A percentile compares a stretch with the other conserved stretches of the same genome.
Conservation (phyloP, 2,329 filamentous ascomycete species). For the Alternaria sp. region DNA sequence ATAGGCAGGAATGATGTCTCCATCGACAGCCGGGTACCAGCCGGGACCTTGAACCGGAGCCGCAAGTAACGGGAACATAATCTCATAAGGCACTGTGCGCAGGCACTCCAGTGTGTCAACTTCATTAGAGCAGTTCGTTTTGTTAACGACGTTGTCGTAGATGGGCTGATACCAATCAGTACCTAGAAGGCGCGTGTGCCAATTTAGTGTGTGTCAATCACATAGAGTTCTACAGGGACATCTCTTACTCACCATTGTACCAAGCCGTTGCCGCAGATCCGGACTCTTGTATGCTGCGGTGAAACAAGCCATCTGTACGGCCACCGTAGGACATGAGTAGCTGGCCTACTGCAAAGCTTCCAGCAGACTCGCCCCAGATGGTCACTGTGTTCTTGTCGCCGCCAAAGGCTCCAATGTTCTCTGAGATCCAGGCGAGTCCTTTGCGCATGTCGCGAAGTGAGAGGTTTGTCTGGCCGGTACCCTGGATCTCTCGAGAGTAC, state of each 20-base stretch:
- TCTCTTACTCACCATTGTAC: slow-evolving; percentile 40
- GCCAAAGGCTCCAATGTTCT: slow-evolving; percentile 62
- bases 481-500: not conserved
- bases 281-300: slow-evolving; percentile 49
- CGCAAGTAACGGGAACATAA: slow-evolving; percentile 64
- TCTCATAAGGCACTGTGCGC: slow-evolving; percentile 66
- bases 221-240: not conserved
- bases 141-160: slow-evolving; percentile 46
- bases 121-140: slow-evolving; percentile 66
- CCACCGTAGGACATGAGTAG: slow-evolving; percentile 46
- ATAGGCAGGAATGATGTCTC: slow-evolving; percentile 64
- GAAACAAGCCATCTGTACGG: slow-evolving; percentile 23
- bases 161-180: slow-evolving; percentile 60
- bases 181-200: not conserved
- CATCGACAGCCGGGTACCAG: slow-evolving; percentile 62
- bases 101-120: slow-evolving; percentile 58
- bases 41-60: slow-evolving; percentile 47
- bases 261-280: slow-evolving; percentile 50
- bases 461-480: not conserved
- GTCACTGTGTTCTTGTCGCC: slow-evolving; percentile 60
- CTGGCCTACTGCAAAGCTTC: slow-evolving; percentile 60
- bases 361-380: slow-evolving; percentile 64
- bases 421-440: slow-evolving; percentile 55
- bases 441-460: not conserved
- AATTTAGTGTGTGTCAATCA: not conserved